phyloP scores from a whole-genome alignment of 2,329 filamentous ascomycete genomes.

The Colletotrichum noveboracense region DNA sequence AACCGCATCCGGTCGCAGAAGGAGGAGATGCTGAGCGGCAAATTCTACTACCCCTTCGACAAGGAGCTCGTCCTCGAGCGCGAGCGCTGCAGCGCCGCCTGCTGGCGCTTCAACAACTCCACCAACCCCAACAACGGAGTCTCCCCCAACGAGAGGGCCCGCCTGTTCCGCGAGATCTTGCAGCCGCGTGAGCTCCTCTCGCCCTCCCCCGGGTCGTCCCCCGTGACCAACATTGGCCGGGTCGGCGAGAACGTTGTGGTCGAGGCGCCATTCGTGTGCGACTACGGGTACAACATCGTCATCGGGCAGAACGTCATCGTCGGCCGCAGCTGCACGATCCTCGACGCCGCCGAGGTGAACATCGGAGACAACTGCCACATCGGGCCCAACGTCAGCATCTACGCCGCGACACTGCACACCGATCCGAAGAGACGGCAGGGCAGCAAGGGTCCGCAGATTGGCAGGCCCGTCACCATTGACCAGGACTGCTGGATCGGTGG shows the following conservation, averaged over 20 bases:
- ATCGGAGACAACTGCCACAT: slow-evolving; percentile 82
- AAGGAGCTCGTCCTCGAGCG: slow-evolving; percentile 81
- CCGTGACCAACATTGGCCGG: slow-evolving; percentile 60
- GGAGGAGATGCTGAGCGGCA: slow-evolving; percentile 85
- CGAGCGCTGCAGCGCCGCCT: slow-evolving; percentile 80
- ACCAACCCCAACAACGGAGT: slow-evolving; percentile 77
- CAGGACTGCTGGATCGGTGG: slow-evolving; percentile 87
- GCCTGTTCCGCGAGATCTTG: slow-evolving; percentile 75
- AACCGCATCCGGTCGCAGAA: slow-evolving; percentile 69
- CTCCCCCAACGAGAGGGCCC: slow-evolving; percentile 69
- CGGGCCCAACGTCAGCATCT: slow-evolving; percentile 86
- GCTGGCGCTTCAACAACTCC: slow-evolving; percentile 87
- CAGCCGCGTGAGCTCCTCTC: slow-evolving; percentile 64
- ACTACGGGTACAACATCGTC: slow-evolving; percentile 94
- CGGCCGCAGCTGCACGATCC: slow-evolving; percentile 81
- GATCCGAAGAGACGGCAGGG: slow-evolving; percentile 78
- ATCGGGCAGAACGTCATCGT: slow-evolving; percentile 87
- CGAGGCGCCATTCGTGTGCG: slow-evolving; percentile 88
- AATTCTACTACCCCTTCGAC: slow-evolving; percentile 81
- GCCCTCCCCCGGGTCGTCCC: slow-evolving; percentile 59
- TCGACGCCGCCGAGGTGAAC: slow-evolving; percentile 82
- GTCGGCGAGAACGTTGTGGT: slow-evolving; percentile 80
- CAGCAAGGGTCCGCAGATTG: slow-evolving; percentile 73
- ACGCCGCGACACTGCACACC: slow-evolving; percentile 74
- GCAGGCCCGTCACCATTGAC: slow-evolving; percentile 77